Evolutionary conservation across 345 rosid species (phyloP).

Genomic region (Salix udensis): DNA sequence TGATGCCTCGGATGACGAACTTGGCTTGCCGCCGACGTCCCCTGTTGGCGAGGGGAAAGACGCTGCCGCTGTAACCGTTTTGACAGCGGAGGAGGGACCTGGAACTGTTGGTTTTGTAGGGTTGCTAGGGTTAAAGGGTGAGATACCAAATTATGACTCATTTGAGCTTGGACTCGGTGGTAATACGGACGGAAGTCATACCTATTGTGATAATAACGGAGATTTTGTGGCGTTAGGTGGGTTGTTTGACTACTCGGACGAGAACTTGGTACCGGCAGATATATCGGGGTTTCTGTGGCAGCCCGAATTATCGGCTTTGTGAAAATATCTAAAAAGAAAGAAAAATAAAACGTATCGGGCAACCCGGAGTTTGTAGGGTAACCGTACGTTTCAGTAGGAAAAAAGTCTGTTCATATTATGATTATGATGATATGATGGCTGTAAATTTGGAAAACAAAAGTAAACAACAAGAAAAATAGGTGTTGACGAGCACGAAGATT

Average conservation of each 20-base stretch:
- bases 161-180: conserved; percentile 42
- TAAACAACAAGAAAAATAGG: neutral
- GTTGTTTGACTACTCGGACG: conserved; percentile 49
- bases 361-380: neutral
- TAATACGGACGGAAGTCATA: conserved; percentile 13
- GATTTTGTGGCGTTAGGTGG: conserved; percentile 60
- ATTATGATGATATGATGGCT: neutral
- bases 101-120: conserved; percentile 33
- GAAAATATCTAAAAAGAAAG: neutral
- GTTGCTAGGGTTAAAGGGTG: conserved; percentile 41
- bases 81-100: conserved; percentile 17
- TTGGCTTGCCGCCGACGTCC: conserved; percentile 64
- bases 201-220: conserved; percentile 8
- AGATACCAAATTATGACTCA: conserved; percentile 38
- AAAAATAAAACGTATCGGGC: neutral
- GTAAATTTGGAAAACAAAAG: neutral
- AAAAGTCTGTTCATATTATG: neutral
- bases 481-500: neutral
- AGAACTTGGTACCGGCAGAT: conserved; percentile 37
- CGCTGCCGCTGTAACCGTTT: conserved; percentile 17
- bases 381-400: neutral
- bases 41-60: conserved; percentile 26
- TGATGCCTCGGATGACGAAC: conserved; percentile 82
- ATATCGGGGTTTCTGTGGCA: conserved; percentile 44
- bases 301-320: conserved; percentile 53